phyloP scores from a whole-genome alignment of 2,329 filamentous ascomycete genomes.

The Exophiala calicioides region DNA sequence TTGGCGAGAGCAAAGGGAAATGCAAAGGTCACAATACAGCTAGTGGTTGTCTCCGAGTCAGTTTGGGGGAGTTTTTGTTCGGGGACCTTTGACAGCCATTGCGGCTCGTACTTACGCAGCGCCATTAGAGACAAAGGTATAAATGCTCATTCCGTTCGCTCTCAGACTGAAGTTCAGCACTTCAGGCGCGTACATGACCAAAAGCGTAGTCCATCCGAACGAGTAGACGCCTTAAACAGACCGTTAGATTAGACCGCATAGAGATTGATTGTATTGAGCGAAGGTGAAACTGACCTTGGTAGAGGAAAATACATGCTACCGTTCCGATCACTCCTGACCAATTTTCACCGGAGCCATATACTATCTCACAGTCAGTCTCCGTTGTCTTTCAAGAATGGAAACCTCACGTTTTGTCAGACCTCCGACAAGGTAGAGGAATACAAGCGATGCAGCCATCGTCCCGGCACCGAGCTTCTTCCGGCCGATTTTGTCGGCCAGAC shows the following conservation, averaged over 20 bases:
- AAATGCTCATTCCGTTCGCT: slow-evolving; percentile 29
- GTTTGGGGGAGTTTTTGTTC: slow-evolving; percentile 2
- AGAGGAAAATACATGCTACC: slow-evolving; percentile 38
- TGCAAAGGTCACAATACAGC: slow-evolving; percentile 42
- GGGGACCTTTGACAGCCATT: background rate
- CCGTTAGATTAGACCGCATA: slow-evolving; percentile 43
- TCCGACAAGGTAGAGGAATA: slow-evolving; percentile 55
- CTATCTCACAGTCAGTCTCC: slow-evolving; percentile 4
- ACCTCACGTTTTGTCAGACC: slow-evolving; percentile 46
- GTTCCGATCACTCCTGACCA: slow-evolving; percentile 43
- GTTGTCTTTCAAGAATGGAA: background rate
- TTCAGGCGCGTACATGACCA: slow-evolving; percentile 43
- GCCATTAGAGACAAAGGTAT: slow-evolving; percentile 30
- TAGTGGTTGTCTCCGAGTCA: slow-evolving; percentile 4
- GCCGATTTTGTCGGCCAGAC: slow-evolving; percentile 46
- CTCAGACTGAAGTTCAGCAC: slow-evolving; percentile 37
- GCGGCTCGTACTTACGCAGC: slow-evolving; percentile 32
- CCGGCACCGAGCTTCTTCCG: slow-evolving; percentile 41
- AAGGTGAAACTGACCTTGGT: slow-evolving; percentile 37
- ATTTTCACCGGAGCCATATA: slow-evolving; percentile 40
- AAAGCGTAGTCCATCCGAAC: slow-evolving; percentile 52
- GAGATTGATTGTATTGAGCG: slow-evolving; percentile 7
- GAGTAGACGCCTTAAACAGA: slow-evolving; percentile 54
- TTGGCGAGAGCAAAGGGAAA: slow-evolving; percentile 46
- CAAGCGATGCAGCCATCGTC: slow-evolving; percentile 38